A percentile compares a stretch with the other conserved stretches of the same genome.
phyloP scores from a whole-genome alignment of 192 early-diverging fungal species.

The Coemansia sp. region DNA sequence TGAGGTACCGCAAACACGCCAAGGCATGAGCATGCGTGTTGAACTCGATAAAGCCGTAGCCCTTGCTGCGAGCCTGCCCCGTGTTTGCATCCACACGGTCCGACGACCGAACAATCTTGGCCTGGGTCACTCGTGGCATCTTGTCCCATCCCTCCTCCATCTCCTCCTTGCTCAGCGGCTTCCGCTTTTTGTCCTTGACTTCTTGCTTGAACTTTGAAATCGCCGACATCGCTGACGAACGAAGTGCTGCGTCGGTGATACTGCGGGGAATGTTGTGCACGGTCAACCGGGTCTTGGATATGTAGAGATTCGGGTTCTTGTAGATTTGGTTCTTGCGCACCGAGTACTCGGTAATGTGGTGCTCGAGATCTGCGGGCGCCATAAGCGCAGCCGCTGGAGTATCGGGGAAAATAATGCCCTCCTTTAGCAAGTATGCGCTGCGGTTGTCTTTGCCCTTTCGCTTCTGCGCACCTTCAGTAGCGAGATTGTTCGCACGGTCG shows the following conservation, averaged over 20 bases:
- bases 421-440: conserved; percentile 85
- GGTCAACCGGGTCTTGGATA: conserved; percentile 87
- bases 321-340: conserved; percentile 77
- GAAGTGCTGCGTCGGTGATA: conserved; percentile 72
- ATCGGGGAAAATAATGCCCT: conserved; percentile 87
- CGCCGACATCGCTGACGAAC: conserved; percentile 56
- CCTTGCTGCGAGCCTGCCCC: conserved; percentile 70
- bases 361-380: conserved; percentile 77
- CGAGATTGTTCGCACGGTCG: conserved; percentile 64
- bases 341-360: conserved; percentile 73
- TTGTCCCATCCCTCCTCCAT: conserved; percentile 66
- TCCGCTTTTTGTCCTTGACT: conserved; percentile 60
- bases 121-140: conserved; percentile 63
- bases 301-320: conserved; percentile 84
- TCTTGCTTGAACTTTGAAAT: conserved; percentile 78
- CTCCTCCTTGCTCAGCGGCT: conserved; percentile 60
- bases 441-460: conserved; percentile 77
- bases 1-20: conserved; percentile 87
- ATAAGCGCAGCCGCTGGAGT: conserved; percentile 73
- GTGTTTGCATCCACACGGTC: conserved; percentile 76
- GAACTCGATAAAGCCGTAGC: conserved; percentile 95
- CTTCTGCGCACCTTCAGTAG: conserved; percentile 59
- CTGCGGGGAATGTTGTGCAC: conserved; percentile 78
- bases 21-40: conserved; percentile 84
- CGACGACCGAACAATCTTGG: conserved; percentile 77